Percentiles rank a stretch among this genome's conserved stretches.
phyloP scores from a whole-genome alignment of 768 basidiomycete species.

The Dentipellis fragilis region DNA sequence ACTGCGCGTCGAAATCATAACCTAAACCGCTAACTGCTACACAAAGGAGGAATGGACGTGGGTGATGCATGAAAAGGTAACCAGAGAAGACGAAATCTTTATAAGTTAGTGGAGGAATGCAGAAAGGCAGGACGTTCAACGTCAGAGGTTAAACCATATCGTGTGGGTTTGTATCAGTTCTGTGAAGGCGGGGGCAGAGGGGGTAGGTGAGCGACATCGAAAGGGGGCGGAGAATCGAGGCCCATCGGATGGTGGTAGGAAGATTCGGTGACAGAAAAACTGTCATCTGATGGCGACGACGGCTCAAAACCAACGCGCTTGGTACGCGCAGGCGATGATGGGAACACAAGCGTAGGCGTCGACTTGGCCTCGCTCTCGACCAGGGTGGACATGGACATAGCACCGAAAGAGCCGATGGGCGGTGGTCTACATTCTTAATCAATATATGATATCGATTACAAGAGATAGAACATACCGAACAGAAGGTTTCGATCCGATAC shows the following conservation, averaged over 20 bases:
- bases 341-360: background rate
- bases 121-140: background rate
- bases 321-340: background rate
- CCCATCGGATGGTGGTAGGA: background rate
- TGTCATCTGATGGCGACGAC: background rate
- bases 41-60: background rate
- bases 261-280: background rate
- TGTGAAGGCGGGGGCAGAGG: background rate
- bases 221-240: background rate
- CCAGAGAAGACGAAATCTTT: background rate
- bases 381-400: background rate
- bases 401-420: background rate
- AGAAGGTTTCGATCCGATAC: background rate
- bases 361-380: background rate
- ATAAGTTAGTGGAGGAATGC: background rate
- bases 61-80: background rate
- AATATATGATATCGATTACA: background rate
- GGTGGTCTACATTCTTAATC: background rate
- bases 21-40: background rate
- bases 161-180: background rate
- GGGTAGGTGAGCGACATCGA: background rate
- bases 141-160: background rate
- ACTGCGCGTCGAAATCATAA: background rate
- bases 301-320: background rate
- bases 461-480: background rate